Evolutionary conservation across 169 alveolate species (phyloP), one percentile per base, ranked within the genome.

Genomic region (Cyclospora cayetanensis): DNA sequence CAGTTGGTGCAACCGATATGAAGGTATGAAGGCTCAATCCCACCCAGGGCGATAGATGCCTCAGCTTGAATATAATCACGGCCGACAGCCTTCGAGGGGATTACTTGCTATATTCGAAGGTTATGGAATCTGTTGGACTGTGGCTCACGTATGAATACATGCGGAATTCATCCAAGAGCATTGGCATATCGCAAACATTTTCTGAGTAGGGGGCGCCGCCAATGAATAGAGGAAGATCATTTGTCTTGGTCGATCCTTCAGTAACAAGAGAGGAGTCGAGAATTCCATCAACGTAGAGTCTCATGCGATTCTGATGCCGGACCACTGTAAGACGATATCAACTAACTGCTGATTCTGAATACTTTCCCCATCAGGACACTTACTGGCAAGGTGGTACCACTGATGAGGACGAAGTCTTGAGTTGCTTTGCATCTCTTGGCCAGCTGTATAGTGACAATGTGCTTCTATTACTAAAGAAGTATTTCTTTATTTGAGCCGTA

Each of bases 1-100:
- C 98, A 96, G 93, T 95, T 94, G 79, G 94, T 94, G 94, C 98
- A 96, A 18, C 98, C 98, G 52, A 96, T 95, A 74, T 95, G 95
- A 22, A 96, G 83, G 90, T 92, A 96, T 25, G 98, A 96, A 52
- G 98, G 96, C 91, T 97, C 98, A 27, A 97, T 52, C 41, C 98
- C 98, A 34, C 97, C 96, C 66, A 97, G 89, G 20, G 95, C 90
- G 31, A 92, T 39, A 66, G 96, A 66, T 4, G 97, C 96, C 83
- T 95, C 97, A 46, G 96, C 95, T 86, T 95, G 97, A 53, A 95
- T 94, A 43, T 91, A 95, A 79, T 95, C 96, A 42, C 93, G 89
- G 27, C 96, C 96, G 52, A 95, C 77, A 18, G 96, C 95, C 93
- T 93, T n/a, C n/a, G 76, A n/a, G 27, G 55, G 90, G 18, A 84